Evolutionary conservation across 2,329 filamentous ascomycete genomes (phyloP).

Genomic region (Atkinsonella texensis): DNA sequence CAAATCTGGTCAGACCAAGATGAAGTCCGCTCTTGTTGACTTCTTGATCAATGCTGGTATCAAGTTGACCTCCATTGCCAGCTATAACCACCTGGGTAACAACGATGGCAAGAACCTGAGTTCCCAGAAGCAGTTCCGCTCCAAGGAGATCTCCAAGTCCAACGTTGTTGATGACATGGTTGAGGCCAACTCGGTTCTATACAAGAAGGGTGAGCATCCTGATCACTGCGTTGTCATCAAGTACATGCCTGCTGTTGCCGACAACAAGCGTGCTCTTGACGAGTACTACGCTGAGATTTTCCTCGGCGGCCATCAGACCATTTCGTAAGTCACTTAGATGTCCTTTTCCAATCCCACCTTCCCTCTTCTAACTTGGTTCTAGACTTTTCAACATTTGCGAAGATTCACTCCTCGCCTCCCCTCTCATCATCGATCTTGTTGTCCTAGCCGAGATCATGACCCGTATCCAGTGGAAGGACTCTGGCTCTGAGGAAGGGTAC

Average conservation of each 20-base stretch:
- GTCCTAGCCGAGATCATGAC: constrained; percentile 96
- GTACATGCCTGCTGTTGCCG: constrained; percentile 98
- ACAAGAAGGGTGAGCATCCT: constrained; percentile 85
- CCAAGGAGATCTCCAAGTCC: constrained; percentile 99
- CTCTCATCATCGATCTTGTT: constrained; percentile 93
- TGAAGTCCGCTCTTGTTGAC: constrained; percentile 98
- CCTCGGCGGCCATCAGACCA: constrained; percentile 96
- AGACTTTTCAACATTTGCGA: constrained; percentile 98
- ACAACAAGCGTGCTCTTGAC: constrained; percentile 97
- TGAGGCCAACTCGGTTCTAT: constrained; percentile 82
- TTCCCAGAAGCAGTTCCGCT: constrained; percentile 96
- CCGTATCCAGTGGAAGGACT: constrained; percentile 80
- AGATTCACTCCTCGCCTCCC: constrained; percentile 90
- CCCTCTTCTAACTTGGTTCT: constrained; percentile 11
- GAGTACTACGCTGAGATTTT: constrained; percentile 99
- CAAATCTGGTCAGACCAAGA: constrained; percentile 99
- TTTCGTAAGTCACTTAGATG: constrained; percentile 44
- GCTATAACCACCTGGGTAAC: constrained; percentile 99
- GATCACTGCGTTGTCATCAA: constrained; percentile 99
- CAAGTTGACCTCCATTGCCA: constrained; percentile 95
- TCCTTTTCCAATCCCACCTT: neutral
- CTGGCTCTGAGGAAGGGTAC: constrained; percentile 52
- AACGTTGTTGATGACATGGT: constrained; percentile 99
- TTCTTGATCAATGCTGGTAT: constrained; percentile 98
- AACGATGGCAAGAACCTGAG: constrained; percentile 98